Conservation (phyloP, 129 eudicot species). For the Flaveria robusta region DNA sequence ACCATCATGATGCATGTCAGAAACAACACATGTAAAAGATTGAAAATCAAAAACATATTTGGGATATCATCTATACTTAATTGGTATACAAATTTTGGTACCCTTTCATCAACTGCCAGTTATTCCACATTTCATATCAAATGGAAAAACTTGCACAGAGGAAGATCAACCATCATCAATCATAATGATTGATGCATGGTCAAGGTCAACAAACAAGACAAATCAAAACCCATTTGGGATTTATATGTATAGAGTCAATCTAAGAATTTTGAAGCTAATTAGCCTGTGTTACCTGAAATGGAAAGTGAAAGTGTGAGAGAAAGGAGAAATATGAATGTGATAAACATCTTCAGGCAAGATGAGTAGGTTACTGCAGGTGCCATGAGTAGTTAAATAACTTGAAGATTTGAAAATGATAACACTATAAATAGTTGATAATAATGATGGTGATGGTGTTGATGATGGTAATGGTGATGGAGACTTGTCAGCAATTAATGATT, state of each 20-base stretch:
- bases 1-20: neutral
- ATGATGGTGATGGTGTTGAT: neutral
- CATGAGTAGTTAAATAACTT: slow-evolving; percentile 40
- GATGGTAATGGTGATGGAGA: slow-evolving; percentile 30
- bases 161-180: slow-evolving; percentile 2
- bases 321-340: slow-evolving; percentile 38
- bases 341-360: slow-evolving; percentile 33
- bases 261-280: neutral
- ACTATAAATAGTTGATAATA: slow-evolving; percentile 24
- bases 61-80: no score
- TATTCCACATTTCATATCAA: slow-evolving; percentile 3
- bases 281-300: slow-evolving; percentile 49
- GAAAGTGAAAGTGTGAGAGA: slow-evolving; percentile 44
- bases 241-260: neutral
- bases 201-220: slow-evolving; percentile 9
- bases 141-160: slow-evolving; percentile 5
- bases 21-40: slow-evolving; percentile 27
- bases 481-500: slow-evolving; percentile 28
- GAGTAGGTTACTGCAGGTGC: slow-evolving; percentile 48
- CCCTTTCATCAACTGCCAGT: no score
- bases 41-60: no score
- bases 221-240: slow-evolving; percentile 11
- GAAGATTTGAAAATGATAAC: slow-evolving; percentile 21
- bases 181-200: slow-evolving; percentile 11
- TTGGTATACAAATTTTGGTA: no score